Evolutionary conservation across 2,329 filamentous ascomycete genomes (phyloP), one percentile per base, ranked within the genome.

Genomic region (Dactylella cylindrospora): DNA sequence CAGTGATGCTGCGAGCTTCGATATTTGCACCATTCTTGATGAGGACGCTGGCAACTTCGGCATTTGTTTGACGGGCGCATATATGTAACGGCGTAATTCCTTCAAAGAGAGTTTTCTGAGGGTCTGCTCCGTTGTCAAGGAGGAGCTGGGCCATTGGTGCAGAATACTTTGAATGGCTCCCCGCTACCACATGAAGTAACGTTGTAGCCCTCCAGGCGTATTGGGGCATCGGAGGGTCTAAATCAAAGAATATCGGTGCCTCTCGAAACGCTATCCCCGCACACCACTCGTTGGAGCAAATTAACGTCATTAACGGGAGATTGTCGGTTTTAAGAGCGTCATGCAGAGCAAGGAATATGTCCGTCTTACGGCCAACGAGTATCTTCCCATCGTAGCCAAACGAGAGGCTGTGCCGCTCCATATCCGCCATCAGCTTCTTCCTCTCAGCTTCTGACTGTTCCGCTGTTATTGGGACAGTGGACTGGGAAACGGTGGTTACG

Each of bases 161-260:
- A 7, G 57, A 62, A 10, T 54, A 62, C 25, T 53, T 53, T 8
- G 57, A 62, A 19, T 44, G 43, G 38, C 57, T 62, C 5, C 57
- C 57, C 2, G 57, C 49, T 9, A 62, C 57, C 6, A 62, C 57
- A 32, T 62, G 57, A 12, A 62, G 43, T 9, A 62, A 36, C 2
- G 57, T 62, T n/a, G 57, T 62, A 17, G 57, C 57, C 3, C 57
- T 41, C 57, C 57, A 62, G 31, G 49, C 49, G 29, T 62, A 62
- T 25, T 62, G 57, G 12, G 57, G 57, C 57, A 62, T 62, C 19
- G 57, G 57, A 20, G 57, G 57, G 31, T 62, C 57, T 1, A 62
- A 44, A 26, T 62, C 57, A 13, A 54, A 62, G 29, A 19, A 54
- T 15, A 62, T 62, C 17, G 57, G 57, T 10, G 57, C 49, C 12